A percentile compares a stretch with the other conserved stretches of the same genome.
These are phyloP conservation scores for Boletellus dicymbophilus DNA, from an alignment of 1,284 basidiomycete genomes.

Conservation along the genomic window DNA sequence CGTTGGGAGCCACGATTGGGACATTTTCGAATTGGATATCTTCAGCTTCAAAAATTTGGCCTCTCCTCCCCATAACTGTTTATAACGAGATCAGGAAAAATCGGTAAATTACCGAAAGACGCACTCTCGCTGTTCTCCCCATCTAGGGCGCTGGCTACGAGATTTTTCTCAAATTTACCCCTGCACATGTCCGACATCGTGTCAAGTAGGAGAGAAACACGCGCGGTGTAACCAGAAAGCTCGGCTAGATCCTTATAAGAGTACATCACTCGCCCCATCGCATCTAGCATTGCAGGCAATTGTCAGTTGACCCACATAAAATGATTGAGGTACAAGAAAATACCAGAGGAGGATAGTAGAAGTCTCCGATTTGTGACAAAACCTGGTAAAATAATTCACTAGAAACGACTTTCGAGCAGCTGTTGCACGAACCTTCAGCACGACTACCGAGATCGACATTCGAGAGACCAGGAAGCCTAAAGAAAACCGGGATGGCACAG, in stretches of 20 bases:
- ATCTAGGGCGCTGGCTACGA: conserved; percentile 75
- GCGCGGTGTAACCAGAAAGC: conserved; percentile 93
- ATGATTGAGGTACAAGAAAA: conserved; percentile 3
- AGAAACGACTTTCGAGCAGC: neutral
- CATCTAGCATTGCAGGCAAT: conserved; percentile 48
- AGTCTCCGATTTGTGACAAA: conserved; percentile 95
- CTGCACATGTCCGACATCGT: conserved; percentile 89
- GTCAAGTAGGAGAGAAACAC: conserved; percentile 88
- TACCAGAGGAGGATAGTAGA: conserved; percentile 79
- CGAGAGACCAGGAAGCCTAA: conserved; percentile 77
- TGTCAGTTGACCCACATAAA: neutral
- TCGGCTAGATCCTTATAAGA: conserved; percentile 97
- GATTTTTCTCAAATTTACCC: conserved; percentile 88
- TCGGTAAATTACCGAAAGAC: conserved; percentile 28
- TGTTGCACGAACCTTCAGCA: conserved; percentile 69
- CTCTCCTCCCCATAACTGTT: conserved; percentile 79
- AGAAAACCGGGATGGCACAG: conserved; percentile 94
- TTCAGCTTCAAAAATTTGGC: conserved; percentile 80
- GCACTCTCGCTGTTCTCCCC: conserved; percentile 80
- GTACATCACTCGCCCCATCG: conserved; percentile 88
- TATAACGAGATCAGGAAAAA: neutral
- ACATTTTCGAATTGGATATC: conserved; percentile 93
- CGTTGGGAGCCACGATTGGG: conserved; percentile 96
- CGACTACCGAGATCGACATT: conserved; percentile 78
- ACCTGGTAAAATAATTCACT: conserved; percentile 42